Base-by-base conservation (phyloP, 192 early-diverging fungal genomes). In the Backusella psychrophila region DNA sequence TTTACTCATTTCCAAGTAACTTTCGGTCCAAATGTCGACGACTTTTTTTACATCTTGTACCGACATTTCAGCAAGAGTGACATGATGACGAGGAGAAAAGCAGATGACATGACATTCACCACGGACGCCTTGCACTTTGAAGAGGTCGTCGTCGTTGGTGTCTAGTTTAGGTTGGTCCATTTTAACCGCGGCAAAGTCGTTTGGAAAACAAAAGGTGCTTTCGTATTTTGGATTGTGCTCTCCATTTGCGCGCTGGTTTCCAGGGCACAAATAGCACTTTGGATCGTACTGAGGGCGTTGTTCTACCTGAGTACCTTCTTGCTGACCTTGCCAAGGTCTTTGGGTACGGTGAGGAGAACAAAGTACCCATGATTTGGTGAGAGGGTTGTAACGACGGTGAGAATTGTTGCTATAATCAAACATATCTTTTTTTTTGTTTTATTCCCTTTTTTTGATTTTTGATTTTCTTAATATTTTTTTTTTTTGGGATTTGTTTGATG, bases 281-380 rank as follows among this genome's bases (percentile, higher is more conserved):
- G 96, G 88, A 66, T 94, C 95, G 81, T 95, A 93, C 0, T 75
- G 65, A n/a, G 93, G 92, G 4, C 81, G 82, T 29, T 79, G 36
- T 6, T 84, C 78, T 17, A 44, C 70, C 8, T 80, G 68, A 2
- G 82, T 41, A 5, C 83, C 78, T 77, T 96, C 96, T 35, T 87
- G 82, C 67, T 87, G 84, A 74, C 96, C 95, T 38, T 93, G 90
- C 97, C 97, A 99, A 3, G 97, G 97, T 44, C 97, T 87, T 75
- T 95, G 92, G 33, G 95, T 93, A 15, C 97, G 92, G 80, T 99
- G 97, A 6, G 97, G 97, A 21, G 95, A 97, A 82, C 95, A 97
- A n/a, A 99, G 87, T 49, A 98, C 95, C 97, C 97, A 99, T 0
- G 92, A 88, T 74, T 92, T 87, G 3, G 93, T 94, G 75, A 99